A percentile compares a stretch with the other conserved stretches of the same genome.
Evolutionary conservation across 805 yeast genomes (phyloP).

Genomic region (Kluyveromyces siamensis): DNA sequence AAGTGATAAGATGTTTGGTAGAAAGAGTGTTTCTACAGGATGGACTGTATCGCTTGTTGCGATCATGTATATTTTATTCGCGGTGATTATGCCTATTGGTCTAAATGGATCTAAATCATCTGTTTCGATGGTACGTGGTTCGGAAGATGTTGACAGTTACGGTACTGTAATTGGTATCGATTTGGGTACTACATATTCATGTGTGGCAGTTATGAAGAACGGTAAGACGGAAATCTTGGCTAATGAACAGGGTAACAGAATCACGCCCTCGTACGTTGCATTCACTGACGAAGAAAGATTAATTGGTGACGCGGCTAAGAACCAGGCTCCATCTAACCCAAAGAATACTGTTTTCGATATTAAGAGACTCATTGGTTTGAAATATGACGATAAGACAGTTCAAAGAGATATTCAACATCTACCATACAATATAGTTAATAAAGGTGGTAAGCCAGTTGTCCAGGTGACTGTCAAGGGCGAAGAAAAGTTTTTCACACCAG

Average conservation of each 20-base stretch:
- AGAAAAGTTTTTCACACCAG: conserved; percentile 74
- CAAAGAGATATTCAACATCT: conserved; percentile 76
- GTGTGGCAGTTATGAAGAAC: conserved; percentile 83
- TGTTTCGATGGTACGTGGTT: conserved; percentile 26
- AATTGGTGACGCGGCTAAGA: conserved; percentile 94
- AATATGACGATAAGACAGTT: conserved; percentile 67
- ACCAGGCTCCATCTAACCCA: conserved; percentile 89
- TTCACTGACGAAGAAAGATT: conserved; percentile 87
- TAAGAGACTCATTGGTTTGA: conserved; percentile 83
- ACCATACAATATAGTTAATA: conserved; percentile 64
- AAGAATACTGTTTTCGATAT: conserved; percentile 81
- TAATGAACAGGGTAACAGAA: conserved; percentile 95
- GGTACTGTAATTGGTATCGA: conserved; percentile 86
- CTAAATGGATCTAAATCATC: conserved; percentile 18
- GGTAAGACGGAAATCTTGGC: conserved; percentile 90
- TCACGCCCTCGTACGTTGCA: conserved; percentile 91
- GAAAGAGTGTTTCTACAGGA: conserved; percentile 11
- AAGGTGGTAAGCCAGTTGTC: conserved; percentile 75
- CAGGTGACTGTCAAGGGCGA: conserved; percentile 69
- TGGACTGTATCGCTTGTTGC: conserved; percentile 42
- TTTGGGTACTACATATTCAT: conserved; percentile 94
- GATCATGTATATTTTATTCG: conserved; percentile 22
- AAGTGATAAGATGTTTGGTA: background rate
- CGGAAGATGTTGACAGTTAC: conserved; percentile 38
- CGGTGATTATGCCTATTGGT: conserved; percentile 23